Percentiles rank a stretch among this genome's conserved stretches.
These are phyloP conservation scores for Helminthosporium solani DNA, from an alignment of 2,329 filamentous ascomycete genomes.

Conservation along the genomic window DNA sequence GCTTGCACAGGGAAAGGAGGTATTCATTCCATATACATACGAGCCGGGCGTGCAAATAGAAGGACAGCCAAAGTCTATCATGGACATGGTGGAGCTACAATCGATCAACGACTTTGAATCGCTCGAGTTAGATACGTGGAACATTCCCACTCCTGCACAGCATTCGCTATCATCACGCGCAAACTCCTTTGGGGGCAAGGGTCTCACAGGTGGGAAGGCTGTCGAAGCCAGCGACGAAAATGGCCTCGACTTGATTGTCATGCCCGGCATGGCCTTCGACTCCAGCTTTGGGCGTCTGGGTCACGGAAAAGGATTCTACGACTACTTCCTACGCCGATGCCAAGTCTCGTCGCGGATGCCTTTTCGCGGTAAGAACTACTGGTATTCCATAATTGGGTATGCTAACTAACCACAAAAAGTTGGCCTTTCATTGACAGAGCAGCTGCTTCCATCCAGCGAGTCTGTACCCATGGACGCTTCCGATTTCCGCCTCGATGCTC, in stretches of 20 bases:
- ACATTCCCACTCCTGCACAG: constrained; percentile 80
- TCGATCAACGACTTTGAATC: constrained; percentile 75
- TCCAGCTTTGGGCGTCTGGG: constrained; percentile 72
- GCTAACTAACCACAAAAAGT: constrained; percentile 52
- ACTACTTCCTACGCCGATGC: constrained; percentile 84
- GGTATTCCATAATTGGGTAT: constrained; percentile 26
- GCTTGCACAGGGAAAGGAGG: constrained; percentile 72
- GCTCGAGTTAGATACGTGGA: constrained; percentile 80
- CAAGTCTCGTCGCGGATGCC: constrained; percentile 53
- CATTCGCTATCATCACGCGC: constrained; percentile 65
- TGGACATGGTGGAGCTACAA: constrained; percentile 89
- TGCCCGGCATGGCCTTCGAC: constrained; percentile 94
- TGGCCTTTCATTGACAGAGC: constrained; percentile 82
- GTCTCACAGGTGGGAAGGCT: constrained; percentile 45
- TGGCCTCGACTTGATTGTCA: constrained; percentile 78
- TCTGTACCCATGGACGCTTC: constrained; percentile 71
- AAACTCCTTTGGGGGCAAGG: constrained; percentile 70
- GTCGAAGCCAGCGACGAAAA: constrained; percentile 18
- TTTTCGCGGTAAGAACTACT: constrained; percentile 57
- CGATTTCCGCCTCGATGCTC: constrained; percentile 78
- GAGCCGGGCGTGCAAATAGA: constrained; percentile 48
- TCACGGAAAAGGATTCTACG: constrained; percentile 96
- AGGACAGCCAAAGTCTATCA: constrained; percentile 64
- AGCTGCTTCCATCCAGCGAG: constrained; percentile 67
- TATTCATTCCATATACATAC: constrained; percentile 90